Base-by-base conservation (phyloP, 2,329 filamentous ascomycete species). In the Sporothrix phasma region DNA sequence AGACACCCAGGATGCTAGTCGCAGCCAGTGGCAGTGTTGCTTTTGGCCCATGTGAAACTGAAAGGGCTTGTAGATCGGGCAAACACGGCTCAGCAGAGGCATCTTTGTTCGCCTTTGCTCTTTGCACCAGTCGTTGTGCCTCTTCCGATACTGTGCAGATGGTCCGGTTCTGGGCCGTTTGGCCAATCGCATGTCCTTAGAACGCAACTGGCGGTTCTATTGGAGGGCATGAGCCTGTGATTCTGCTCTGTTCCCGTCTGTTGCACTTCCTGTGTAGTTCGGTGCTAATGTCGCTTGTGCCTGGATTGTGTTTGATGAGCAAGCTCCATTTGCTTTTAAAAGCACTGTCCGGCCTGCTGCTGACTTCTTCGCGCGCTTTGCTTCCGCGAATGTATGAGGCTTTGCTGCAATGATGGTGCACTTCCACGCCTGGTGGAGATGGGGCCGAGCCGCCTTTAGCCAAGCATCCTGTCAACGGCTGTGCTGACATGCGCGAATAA, bases 1-100 rank as follows among this genome's bases (percentile, higher is more conserved):
- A n/a, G n/a, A 3, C 34, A 45, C 22, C 34, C 45, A 53, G 15
- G 24, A 34, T 54, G 45, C 56, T 13, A 11, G 10, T 24, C 41
- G 26, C 56, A 64, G 56, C 63, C 63, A 64, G 63, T 64, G 63
- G 22, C 63, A 64, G 39, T 19, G 62, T 17, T 15, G 19, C 46
- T 49, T 61, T 64, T 13, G 54, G 31, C 63, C 54, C 63, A 64
- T 64, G 63, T 64, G 63, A 54, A 46, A 26, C 17, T 54, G n/a
- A 41, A 46, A 7, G 37, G 11, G 15, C 31, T 15, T 26, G 11
- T n/a, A n/a, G n/a, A n/a, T 54, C 54, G 56, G 46, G 63, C 56
- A 61, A 63, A 63, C 51, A 63, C 51, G 62, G 62, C 51, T 39
- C 5, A 49, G 19, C 29, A 24, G 51, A 4, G 49, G 60, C 47